A percentile compares a stretch with the other conserved stretches of the same genome.
Evolutionary conservation across 2,329 filamentous ascomycete species (phyloP).

Genomic region (Dryadomyces quercivorus): DNA sequence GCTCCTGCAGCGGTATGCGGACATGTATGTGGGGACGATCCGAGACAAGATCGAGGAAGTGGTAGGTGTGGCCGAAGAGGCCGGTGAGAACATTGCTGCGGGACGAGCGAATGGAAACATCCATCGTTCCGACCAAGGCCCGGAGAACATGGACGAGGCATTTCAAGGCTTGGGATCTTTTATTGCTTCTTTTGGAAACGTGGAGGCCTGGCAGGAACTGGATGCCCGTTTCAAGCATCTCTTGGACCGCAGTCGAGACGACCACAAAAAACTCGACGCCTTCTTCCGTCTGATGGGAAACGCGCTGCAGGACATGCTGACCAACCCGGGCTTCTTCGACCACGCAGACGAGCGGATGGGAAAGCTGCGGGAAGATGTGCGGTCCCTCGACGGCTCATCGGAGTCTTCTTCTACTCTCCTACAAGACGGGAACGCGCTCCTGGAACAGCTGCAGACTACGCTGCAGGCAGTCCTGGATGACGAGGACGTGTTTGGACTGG

Average conservation of each 20-base stretch:
- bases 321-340: conserved; percentile 76
- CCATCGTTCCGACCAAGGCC: too few species aligned
- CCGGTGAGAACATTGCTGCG: conserved; percentile 46
- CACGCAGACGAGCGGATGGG: conserved; percentile 47
- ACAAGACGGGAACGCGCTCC: conserved; percentile 59
- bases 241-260: conserved; percentile 56
- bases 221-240: conserved; percentile 57
- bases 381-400: conserved; percentile 39
- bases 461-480: conserved; percentile 60
- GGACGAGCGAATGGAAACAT: too few species aligned
- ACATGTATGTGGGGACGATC: conserved; percentile 62
- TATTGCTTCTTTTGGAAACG: conserved; percentile 66
- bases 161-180: conserved; percentile 72
- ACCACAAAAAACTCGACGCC: conserved; percentile 67
- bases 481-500: conserved; percentile 55
- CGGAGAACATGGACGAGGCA: conserved; percentile 57
- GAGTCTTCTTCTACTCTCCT: conserved; percentile 48
- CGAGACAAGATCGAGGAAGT: conserved; percentile 57
- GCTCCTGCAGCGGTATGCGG: conserved; percentile 66
- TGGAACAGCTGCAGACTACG: conserved; percentile 57
- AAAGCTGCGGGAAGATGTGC: conserved; percentile 38
- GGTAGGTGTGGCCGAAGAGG: conserved; percentile 54
- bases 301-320: conserved; percentile 68
- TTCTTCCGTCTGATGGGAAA: conserved; percentile 62
- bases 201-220: conserved; percentile 61